Evolutionary conservation across 1,139 yeast genomes (phyloP), one percentile per base, ranked within the genome.

Genomic region (Torulaspora globosa): DNA sequence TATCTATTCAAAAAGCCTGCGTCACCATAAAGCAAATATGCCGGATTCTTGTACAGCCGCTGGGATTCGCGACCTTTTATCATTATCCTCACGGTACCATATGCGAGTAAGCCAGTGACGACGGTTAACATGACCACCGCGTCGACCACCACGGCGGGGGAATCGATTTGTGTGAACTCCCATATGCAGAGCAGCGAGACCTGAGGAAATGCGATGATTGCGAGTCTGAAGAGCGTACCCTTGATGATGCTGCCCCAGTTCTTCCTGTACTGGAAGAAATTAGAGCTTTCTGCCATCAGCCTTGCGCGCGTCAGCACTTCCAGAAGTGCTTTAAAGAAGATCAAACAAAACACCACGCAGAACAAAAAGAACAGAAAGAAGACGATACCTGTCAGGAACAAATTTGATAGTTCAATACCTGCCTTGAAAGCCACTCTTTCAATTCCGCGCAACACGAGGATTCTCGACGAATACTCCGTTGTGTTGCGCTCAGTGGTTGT

Each of bases 351-450:
- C 46, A 87, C 72, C 60, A 89, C 71, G 18, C 85, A 77, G 56
- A 89, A 81, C 14, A 87, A 82, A 59, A 90, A 79, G 66, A 92
- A 83, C 27, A 90, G 67, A 63, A 89, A 83, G 65, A 90, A 88
- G 11, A 84, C 82, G 38, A 89, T 78, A 50, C 94, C 89, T 0
- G 98, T 92, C 70, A 90, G 72, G 67, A 90, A 94, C 50, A 94
- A 68, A 61, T 80, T 81, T 19, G 97, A 84, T 56, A 88, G 74
- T 69, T 92, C 98, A 57, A 92, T 89, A 33, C 79, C 78, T 8
- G 96, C 88, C 56, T 83, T 71, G 64, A 74, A 92, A 0, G 97
- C 82, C 7, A 90, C 96, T 68, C 98, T 82, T 67, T 88, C 89
- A 54, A 94, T 82, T 54, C 98, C 98, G 64, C 96, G 78, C 46